A percentile compares a stretch with the other conserved stretches of the same genome.
Evolutionary conservation across 2,329 filamentous ascomycete genomes (phyloP).

Genomic region (Fusarium coicis): DNA sequence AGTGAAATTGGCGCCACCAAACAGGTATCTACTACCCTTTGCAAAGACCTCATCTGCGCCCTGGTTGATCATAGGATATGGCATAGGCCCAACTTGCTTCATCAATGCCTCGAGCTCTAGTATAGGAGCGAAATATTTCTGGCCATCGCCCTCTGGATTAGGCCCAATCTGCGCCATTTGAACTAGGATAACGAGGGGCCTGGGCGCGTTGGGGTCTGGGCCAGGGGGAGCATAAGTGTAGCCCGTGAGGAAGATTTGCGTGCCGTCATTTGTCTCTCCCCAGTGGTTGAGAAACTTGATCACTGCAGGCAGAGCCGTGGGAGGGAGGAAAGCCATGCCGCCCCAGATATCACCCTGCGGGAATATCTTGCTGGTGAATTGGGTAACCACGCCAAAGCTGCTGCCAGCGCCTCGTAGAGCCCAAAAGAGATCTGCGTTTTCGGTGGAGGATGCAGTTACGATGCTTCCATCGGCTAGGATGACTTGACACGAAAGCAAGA

Average conservation of each 20-base stretch:
- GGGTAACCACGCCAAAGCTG: conserved; percentile 57
- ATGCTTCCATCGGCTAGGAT: conserved; percentile 53
- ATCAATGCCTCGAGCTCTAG: conserved; percentile 51
- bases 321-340: conserved; percentile 44
- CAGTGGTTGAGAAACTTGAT: conserved; percentile 47
- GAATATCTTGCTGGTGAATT: conserved; percentile 50
- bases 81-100: conserved; percentile 52
- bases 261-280: conserved; percentile 41
- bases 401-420: conserved; percentile 54
- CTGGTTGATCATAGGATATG: conserved; percentile 55
- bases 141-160: conserved; percentile 31
- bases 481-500: conserved; percentile 52
- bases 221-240: conserved; percentile 30
- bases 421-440: conserved; percentile 58
- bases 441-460: conserved; percentile 52
- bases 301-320: conserved; percentile 42
- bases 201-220: conserved; percentile 35
- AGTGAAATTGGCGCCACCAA: conserved; percentile 58
- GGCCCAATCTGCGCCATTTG: conserved; percentile 36
- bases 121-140: conserved; percentile 49
- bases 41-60: conserved; percentile 51
- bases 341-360: conserved; percentile 48
- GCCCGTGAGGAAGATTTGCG: conserved; percentile 30
- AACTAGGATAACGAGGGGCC: conserved; percentile 27
- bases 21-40: conserved; percentile 50